phyloP scores from a whole-genome alignment of 768 basidiomycete species.

The Xanthoconium purpureum region DNA sequence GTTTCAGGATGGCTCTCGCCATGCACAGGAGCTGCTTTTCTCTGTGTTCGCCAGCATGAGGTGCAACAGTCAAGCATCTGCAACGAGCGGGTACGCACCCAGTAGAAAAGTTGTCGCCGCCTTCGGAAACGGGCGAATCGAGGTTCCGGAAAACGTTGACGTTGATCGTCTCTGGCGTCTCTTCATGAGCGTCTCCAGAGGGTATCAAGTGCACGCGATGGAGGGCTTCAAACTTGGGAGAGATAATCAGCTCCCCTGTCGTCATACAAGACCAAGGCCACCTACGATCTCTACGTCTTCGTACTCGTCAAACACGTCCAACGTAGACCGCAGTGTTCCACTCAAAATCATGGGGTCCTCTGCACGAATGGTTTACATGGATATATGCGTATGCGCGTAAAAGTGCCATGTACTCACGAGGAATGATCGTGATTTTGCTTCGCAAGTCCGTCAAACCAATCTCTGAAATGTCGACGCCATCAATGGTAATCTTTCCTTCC shows the following conservation, averaged over 20 bases:
- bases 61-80: background rate
- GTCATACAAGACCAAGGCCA: background rate
- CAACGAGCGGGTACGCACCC: slow-evolving; percentile 46
- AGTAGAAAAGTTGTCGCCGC: slow-evolving; percentile 87
- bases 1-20: slow-evolving; percentile 81
- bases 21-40: slow-evolving; percentile 88
- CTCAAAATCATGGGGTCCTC: slow-evolving; percentile 90
- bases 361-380: slow-evolving; percentile 22
- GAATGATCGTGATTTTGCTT: slow-evolving; percentile 71
- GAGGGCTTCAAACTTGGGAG: slow-evolving; percentile 69
- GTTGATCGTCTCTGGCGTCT: slow-evolving; percentile 47
- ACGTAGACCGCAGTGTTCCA: slow-evolving; percentile 73
- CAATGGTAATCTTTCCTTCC: slow-evolving; percentile 69
- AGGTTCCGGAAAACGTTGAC: slow-evolving; percentile 74
- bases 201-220: slow-evolving; percentile 80
- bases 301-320: slow-evolving; percentile 87
- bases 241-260: background rate
- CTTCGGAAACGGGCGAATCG: slow-evolving; percentile 74
- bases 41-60: slow-evolving; percentile 30
- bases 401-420: slow-evolving; percentile 44
- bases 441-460: slow-evolving; percentile 83
- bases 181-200: slow-evolving; percentile 44
- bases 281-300: slow-evolving; percentile 78
- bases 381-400: background rate
- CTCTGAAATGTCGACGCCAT: slow-evolving; percentile 74